Conservation (phyloP, 768 basidiomycete genomes). For the Termitomyces sp. region DNA sequence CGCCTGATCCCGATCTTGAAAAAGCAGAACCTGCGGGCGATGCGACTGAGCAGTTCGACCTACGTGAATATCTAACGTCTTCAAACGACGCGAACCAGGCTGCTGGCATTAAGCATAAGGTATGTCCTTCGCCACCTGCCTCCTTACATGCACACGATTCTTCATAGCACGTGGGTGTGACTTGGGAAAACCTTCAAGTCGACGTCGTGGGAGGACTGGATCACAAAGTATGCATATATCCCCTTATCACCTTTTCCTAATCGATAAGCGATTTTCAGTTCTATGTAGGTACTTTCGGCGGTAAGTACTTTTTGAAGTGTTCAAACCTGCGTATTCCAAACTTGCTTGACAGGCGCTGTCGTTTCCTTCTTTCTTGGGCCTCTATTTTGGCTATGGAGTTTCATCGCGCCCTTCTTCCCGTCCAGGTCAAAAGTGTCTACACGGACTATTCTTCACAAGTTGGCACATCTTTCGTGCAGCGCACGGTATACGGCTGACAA, state of each 20-base stretch:
- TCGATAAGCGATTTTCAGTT: slow-evolving; percentile 27
- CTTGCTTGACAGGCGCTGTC: slow-evolving; percentile 36
- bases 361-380: slow-evolving; percentile 49
- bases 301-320: slow-evolving; percentile 27
- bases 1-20: slow-evolving; percentile 41
- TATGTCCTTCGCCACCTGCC: slow-evolving; percentile 9
- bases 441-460: slow-evolving; percentile 59
- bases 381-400: slow-evolving; percentile 39
- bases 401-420: slow-evolving; percentile 34
- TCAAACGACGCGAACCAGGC: slow-evolving; percentile 60
- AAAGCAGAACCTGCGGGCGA: slow-evolving; percentile 26
- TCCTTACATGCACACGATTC: not conserved
- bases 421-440: slow-evolving; percentile 31
- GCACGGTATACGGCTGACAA: not conserved
- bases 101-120: slow-evolving; percentile 67
- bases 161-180: slow-evolving; percentile 58
- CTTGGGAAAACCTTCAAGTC: slow-evolving; percentile 67
- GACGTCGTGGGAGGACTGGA: slow-evolving; percentile 49
- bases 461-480: slow-evolving; percentile 3
- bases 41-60: slow-evolving; percentile 42
- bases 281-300: slow-evolving; percentile 54
- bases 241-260: not conserved
- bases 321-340: not conserved
- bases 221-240: slow-evolving; percentile 39
- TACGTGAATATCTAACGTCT: slow-evolving; percentile 61